Evolutionary conservation across 306 rosid genomes (phyloP), one percentile per base, ranked within the genome.

Genomic region (Citrullus colocynthis): DNA sequence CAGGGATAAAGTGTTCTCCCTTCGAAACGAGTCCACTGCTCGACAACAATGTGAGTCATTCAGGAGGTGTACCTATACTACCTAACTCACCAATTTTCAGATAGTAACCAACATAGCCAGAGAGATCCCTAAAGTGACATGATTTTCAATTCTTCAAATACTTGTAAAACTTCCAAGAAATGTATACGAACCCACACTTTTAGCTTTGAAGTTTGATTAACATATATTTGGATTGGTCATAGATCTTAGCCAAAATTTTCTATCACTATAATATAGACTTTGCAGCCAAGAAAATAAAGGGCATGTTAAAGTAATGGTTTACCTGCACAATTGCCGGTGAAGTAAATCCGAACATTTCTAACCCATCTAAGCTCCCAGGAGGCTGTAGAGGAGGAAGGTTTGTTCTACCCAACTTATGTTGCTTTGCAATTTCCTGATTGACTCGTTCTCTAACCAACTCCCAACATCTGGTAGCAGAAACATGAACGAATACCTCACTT

Each of bases 321-420:
- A 96, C 99, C 97, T 96, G 98, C 84, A 92, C 97, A 45, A 96
- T 91, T 71, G 89, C 90, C 58, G 98, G 99, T 62, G 99, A 91
- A 77, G 99, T 89, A 85, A 96, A 92, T 75, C 99, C 99, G 71
- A 96, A 96, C 99, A 96, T 92, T 83, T 92, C 99, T 81, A 91
- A 91, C 44, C 98, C 99, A 84, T 96, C 99, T 62, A 96, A 91
- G 85, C 98, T 96, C 78, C 97, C 97, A 32, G 98, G 98, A 82
- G 99, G 99, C 89, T 92, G 98, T 81, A 96, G 81, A 81, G 99
- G 99, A 86, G 96, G 97, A 79, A 96, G 99, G 79, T 87, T 88
- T 51, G 75, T 66, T 83, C 58, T 88, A 82, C 98, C 98, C 80
- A 85, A 80, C 82, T 89, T 92, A 88, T 92, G 96, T 76, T 91